Percentiles rank a stretch among this genome's conserved stretches.
Evolutionary conservation across 139 green algal genomes (phyloP).

Genomic region (Chlamydomonas incerta): DNA sequence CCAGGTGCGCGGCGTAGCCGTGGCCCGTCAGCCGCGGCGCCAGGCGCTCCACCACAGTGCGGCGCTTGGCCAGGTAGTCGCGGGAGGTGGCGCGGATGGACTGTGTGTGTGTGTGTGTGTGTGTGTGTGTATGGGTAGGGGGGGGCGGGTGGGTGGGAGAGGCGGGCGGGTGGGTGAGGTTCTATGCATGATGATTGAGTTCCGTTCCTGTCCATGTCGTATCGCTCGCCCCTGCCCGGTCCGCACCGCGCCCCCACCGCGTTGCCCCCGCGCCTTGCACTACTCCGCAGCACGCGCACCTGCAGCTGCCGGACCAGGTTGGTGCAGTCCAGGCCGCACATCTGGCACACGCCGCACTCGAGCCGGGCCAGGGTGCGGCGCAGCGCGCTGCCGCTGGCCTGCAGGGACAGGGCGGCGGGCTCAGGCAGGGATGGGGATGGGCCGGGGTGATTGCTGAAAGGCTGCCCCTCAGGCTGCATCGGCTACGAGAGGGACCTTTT

Average conservation of each 20-base stretch:
- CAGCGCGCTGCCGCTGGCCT: conserved; percentile 59
- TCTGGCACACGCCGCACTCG: conserved; percentile 79
- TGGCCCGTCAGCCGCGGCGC: conserved; percentile 1
- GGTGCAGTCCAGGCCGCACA: conserved; percentile 80
- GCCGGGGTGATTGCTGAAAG: background rate
- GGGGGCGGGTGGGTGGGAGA: background rate
- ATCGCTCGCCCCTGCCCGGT: too few relatives aligned
- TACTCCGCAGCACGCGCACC: conserved; percentile 9
- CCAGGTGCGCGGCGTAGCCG: conserved; percentile 17
- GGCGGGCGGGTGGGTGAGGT: background rate
- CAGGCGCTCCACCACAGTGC: conserved; percentile 12
- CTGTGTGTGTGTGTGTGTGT: background rate
- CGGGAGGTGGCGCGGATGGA: conserved; percentile 39
- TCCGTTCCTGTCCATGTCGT: too few relatives aligned
- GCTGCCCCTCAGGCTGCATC: too few relatives aligned
- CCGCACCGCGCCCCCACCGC: background rate
- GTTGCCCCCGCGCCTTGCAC: background rate
- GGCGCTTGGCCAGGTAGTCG: conserved; percentile 43
- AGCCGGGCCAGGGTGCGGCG: conserved; percentile 75
- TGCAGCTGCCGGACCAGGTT: conserved; percentile 78
- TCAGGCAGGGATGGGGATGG: too few relatives aligned
- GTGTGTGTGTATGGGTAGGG: background rate
- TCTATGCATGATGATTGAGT: too few relatives aligned
- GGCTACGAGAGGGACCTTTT: too few relatives aligned
- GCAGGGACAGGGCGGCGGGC: too few relatives aligned